Evolutionary conservation across 129 eudicot genomes (phyloP).

Genomic region (Saussurea involucrata): DNA sequence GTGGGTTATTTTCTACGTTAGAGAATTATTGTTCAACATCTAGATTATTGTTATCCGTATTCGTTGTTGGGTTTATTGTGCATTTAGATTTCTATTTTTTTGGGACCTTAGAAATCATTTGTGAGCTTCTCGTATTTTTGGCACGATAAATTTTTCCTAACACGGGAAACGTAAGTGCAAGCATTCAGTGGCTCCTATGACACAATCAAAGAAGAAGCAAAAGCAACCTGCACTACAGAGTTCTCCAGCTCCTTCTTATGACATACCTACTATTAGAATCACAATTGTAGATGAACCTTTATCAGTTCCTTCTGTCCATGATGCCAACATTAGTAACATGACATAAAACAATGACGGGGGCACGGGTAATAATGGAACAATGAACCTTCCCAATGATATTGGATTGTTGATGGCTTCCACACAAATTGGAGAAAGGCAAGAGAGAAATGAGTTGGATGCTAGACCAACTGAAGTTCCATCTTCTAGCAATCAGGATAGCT

Average conservation of each 20-base stretch:
- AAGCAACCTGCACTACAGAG: conserved; percentile 7
- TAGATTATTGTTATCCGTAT: too few relatives aligned
- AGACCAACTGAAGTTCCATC: conserved; percentile 16
- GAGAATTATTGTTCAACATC: too few relatives aligned
- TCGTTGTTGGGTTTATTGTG: too few relatives aligned
- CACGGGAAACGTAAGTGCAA: too few relatives aligned
- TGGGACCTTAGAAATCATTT: too few relatives aligned
- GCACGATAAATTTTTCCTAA: too few relatives aligned
- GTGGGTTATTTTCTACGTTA: too few relatives aligned
- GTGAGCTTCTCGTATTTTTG: too few relatives aligned
- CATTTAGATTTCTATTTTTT: too few relatives aligned
- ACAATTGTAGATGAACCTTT: conserved; percentile 36
- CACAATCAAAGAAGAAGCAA: conserved; percentile 47
- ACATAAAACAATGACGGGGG: conserved; percentile 17
- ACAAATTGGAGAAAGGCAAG: conserved; percentile 21
- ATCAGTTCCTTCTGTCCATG: conserved; percentile 11
- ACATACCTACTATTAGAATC: conserved; percentile 28
- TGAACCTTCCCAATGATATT: conserved; percentile 24
- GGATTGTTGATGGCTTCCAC: conserved; percentile 20
- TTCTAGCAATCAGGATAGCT: conserved; percentile 20
- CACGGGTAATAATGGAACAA: conserved; percentile 2
- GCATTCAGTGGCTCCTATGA: too few relatives aligned
- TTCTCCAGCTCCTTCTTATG: conserved; percentile 39
- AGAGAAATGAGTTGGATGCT: conserved; percentile 19
- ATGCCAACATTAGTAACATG: neutral